Conservation (phyloP, 202 grass and related monocot species). For the Musa balbisiana region DNA sequence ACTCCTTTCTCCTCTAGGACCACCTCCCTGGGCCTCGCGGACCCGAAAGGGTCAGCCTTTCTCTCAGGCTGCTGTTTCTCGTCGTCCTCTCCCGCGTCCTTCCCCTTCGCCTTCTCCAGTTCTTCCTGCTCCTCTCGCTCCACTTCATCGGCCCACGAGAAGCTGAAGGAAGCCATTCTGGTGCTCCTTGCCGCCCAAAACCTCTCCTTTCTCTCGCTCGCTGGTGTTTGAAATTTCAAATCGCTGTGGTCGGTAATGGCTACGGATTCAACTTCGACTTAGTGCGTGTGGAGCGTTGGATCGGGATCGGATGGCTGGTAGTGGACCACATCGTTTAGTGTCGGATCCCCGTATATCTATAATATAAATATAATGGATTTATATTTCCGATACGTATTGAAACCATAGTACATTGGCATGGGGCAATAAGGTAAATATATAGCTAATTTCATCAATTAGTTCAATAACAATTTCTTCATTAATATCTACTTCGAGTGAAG, state of each 20-base stretch:
- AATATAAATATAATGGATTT: no score
- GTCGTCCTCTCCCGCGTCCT: background rate
- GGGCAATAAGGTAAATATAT: no score
- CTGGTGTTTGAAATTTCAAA: background rate
- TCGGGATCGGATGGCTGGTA: background rate
- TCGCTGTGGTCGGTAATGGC: background rate
- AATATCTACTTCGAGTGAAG: no score
- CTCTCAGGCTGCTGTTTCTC: constrained; percentile 2
- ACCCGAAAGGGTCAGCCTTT: constrained; percentile 33
- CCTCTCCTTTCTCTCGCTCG: constrained; percentile 1
- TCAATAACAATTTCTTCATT: no score
- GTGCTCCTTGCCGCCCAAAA: background rate
- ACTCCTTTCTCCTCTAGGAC: constrained; percentile 56
- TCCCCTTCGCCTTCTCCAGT: background rate
- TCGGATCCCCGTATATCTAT: no score
- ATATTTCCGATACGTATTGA: no score
- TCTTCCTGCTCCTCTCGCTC: constrained; percentile 43
- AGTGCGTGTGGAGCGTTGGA: background rate
- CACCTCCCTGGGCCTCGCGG: constrained; percentile 45
- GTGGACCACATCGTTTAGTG: no score
- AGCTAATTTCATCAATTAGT: no score
- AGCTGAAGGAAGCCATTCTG: constrained; percentile 25
- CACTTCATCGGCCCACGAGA: constrained; percentile 78
- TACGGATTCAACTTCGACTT: background rate
- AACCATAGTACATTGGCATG: no score